These are phyloP conservation scores for Yamadazyma buinensis DNA, from an alignment of 1,139 yeast species.

Conservation along the genomic window DNA sequence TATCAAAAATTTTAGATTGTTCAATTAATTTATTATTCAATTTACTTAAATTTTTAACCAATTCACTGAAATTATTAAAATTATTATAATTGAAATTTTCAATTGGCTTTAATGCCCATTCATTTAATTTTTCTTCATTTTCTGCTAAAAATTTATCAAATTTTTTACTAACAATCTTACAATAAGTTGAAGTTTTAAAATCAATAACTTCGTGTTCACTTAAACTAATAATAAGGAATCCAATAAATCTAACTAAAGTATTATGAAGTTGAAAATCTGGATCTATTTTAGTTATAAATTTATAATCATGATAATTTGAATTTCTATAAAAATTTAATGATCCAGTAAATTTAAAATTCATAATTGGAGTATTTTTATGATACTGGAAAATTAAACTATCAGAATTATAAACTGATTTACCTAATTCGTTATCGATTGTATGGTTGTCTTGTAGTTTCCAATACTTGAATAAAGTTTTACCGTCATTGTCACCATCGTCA, in stretches of 20 bases:
- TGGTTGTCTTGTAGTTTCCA: conserved; percentile 36
- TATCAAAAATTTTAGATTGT: conserved; percentile 30
- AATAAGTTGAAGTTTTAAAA: conserved; percentile 23
- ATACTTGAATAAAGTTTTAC: conserved; percentile 30
- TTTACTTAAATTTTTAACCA: conserved; percentile 17
- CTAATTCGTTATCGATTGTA: conserved; percentile 31
- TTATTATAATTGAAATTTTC: conserved; percentile 19
- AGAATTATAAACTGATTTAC: conserved; percentile 20
- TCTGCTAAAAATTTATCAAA: conserved; percentile 16
- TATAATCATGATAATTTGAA: conserved; percentile 32
- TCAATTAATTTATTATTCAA: conserved; percentile 12
- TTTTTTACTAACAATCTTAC: conserved; percentile 16
- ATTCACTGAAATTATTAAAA: conserved; percentile 13
- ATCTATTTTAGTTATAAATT: conserved; percentile 35
- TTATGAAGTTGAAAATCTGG: conserved; percentile 31
- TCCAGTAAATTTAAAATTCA: conserved; percentile 34
- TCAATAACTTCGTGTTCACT: conserved; percentile 44
- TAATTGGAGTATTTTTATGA: conserved; percentile 28
- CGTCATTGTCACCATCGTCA: conserved; percentile 21
- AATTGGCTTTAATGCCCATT: conserved; percentile 23
- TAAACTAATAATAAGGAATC: conserved; percentile 33
- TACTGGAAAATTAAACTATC: conserved; percentile 36
- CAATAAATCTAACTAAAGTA: conserved; percentile 36
- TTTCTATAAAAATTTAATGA: conserved; percentile 36
- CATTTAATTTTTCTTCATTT: conserved; percentile 11